Percentiles rank a stretch among this genome's conserved stretches.
These are phyloP conservation scores for Fusarium goolgardi DNA, from an alignment of 2,329 filamentous ascomycete genomes.

Conservation along the genomic window DNA sequence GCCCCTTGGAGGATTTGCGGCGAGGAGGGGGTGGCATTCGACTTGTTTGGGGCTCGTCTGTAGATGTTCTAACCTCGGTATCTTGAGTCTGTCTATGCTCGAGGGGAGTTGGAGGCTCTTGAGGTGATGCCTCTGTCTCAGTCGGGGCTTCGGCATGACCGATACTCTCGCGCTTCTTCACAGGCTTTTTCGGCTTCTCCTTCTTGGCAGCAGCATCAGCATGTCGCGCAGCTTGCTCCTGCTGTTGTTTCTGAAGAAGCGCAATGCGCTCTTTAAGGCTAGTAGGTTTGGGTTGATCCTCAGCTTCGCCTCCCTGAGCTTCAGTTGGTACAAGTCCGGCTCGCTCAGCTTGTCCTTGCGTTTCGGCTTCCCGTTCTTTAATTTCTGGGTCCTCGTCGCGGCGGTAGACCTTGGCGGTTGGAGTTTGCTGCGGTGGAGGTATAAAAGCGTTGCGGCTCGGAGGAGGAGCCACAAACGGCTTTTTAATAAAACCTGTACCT, in stretches of 20 bases:
- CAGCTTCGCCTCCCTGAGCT: slow-evolving; percentile 65
- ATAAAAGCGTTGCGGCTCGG: slow-evolving; percentile 93
- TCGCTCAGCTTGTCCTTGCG: slow-evolving; percentile 73
- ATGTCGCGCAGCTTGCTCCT: slow-evolving; percentile 86
- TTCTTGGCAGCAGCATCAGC: slow-evolving; percentile 83
- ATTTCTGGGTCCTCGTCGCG: slow-evolving; percentile 87
- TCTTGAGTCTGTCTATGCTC: slow-evolving; percentile 64
- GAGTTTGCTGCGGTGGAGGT: slow-evolving; percentile 76
- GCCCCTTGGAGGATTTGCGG: slow-evolving; percentile 64
- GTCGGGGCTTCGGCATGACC: slow-evolving; percentile 48
- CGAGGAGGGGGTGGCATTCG: slow-evolving; percentile 59
- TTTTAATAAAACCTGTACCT: slow-evolving; percentile 84
- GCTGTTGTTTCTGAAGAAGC: slow-evolving; percentile 90
- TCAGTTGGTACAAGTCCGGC: slow-evolving; percentile 68
- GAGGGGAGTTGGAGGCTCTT: slow-evolving; percentile 46
- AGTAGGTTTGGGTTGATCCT: slow-evolving; percentile 89
- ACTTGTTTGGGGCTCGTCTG: slow-evolving; percentile 57
- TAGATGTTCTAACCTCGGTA: slow-evolving; percentile 60
- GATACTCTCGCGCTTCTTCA: slow-evolving; percentile 73
- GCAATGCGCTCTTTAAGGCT: slow-evolving; percentile 97
- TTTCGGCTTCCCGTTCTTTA: slow-evolving; percentile 73
- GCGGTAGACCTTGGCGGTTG: slow-evolving; percentile 80
- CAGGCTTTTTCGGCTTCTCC: slow-evolving; percentile 83
- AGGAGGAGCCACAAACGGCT: slow-evolving; percentile 94
- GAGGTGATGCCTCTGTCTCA: slow-evolving; percentile 48